Evolutionary conservation across 148 eudicot species (phyloP).

Genomic region (Silene conica): DNA sequence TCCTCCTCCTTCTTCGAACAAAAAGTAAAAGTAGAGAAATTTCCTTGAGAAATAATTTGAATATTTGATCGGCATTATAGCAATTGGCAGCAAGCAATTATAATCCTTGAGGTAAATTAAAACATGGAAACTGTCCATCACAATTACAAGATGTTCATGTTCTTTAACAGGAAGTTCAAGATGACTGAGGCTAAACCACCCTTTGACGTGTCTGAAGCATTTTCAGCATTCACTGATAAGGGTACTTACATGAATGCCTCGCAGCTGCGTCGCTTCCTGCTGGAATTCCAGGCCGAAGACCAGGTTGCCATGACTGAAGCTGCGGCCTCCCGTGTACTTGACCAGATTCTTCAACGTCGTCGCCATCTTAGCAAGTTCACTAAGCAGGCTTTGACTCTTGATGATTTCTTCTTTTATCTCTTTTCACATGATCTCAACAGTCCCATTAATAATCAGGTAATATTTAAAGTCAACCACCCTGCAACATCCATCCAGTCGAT

Average conservation of each 20-base stretch:
- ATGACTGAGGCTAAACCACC: slow-evolving; percentile 65
- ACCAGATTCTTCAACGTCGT: slow-evolving; percentile 32
- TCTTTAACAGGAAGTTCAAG: slow-evolving; percentile 75
- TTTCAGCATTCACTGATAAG: slow-evolving; percentile 31
- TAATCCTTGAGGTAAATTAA: background rate
- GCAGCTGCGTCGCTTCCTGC: slow-evolving; percentile 53
- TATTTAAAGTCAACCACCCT: no score
- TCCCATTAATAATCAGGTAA: slow-evolving; percentile 52
- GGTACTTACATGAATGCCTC: slow-evolving; percentile 38
- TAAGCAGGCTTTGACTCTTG: slow-evolving; percentile 40
- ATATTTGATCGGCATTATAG: background rate
- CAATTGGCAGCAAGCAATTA: background rate
- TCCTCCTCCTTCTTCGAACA: background rate
- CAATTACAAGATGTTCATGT: slow-evolving; percentile 76
- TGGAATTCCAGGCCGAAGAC: slow-evolving; percentile 55
- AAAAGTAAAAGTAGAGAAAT: background rate
- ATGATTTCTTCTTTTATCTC: slow-evolving; percentile 66
- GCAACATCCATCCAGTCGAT: no score
- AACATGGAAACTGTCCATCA: slow-evolving; percentile 14
- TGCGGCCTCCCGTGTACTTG: slow-evolving; percentile 33
- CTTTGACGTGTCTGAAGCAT: slow-evolving; percentile 57
- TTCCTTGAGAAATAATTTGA: background rate
- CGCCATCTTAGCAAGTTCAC: slow-evolving; percentile 29
- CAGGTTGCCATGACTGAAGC: slow-evolving; percentile 30
- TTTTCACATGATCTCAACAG: slow-evolving; percentile 63